These are phyloP conservation scores for Mycena vitilis DNA, from an alignment of 768 basidiomycete species.

Conservation along the genomic window DNA sequence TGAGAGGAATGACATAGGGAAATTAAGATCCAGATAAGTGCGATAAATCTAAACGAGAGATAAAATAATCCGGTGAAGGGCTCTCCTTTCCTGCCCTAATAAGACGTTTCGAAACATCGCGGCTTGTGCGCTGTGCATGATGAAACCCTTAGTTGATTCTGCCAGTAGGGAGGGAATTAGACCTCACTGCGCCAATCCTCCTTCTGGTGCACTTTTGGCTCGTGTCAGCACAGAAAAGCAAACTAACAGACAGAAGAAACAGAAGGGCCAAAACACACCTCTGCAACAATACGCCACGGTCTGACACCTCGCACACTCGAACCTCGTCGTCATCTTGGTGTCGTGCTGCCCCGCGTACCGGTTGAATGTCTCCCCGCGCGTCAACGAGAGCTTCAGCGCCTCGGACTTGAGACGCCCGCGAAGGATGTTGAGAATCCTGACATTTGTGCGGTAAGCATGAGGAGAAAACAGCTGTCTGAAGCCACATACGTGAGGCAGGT, in stretches of 20 bases:
- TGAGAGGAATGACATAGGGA: too few relatives aligned
- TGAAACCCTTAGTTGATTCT: too few relatives aligned
- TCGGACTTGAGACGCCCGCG: background rate
- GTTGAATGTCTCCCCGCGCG: constrained; percentile 8
- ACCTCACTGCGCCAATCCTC: constrained; percentile 18
- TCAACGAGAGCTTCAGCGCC: constrained; percentile 11
- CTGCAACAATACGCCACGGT: constrained; percentile 24
- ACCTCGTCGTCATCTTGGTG: background rate
- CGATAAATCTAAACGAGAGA: too few relatives aligned
- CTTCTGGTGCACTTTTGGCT: constrained; percentile 4
- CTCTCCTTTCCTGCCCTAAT: background rate
- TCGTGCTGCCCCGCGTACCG: constrained; percentile 9
- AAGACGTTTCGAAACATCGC: constrained; percentile 15
- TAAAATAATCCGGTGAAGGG: too few relatives aligned
- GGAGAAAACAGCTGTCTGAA: background rate
- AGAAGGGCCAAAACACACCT: background rate
- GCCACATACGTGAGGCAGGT: constrained; percentile 4
- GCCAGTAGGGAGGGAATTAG: too few relatives aligned
- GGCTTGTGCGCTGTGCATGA: too few relatives aligned
- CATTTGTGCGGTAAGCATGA: background rate
- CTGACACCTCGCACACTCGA: constrained; percentile 14
- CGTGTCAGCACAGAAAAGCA: background rate
- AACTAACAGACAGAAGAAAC: background rate
- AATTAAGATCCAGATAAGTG: too few relatives aligned
- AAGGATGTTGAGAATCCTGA: background rate